Base-by-base conservation (phyloP, 371 early-diverging fungal genomes). In the Thermomucor indicae-seudaticae region DNA sequence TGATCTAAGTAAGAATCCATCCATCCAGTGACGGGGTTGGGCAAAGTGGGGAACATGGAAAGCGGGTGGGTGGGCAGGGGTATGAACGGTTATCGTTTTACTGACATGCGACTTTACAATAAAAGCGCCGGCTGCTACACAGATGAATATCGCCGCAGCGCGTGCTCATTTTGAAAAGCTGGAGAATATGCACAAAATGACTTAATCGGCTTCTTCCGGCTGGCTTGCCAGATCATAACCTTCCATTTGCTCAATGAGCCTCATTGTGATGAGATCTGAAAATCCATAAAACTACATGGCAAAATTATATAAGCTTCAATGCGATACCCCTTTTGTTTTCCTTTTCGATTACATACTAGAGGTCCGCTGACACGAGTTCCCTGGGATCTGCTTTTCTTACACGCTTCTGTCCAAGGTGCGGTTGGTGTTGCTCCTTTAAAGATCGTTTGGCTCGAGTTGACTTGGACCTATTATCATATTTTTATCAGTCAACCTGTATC, bases 151-250 rank as follows among this genome's bases (percentile, higher is more conserved):
- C 57, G 68, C 66, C 4, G 81, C 84, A 20, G 91, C 92, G 1
- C 57, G 90, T 52, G 69, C 70, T 53, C 89, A 92, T 63, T 94
- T 94, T 72, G 84, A 85, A 49, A 83, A 82, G 55, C 78, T 93
- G 51, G 91, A 57, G 51, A 49, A 34, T 1, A 34, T 42, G 35
- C 41, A 47, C 39, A 46, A 46, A 27, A 40, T 89, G 31, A 35
- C 22, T 39, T 59, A 49, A 6, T 64, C 55, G 28, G 45, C 35
- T 48, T 42, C 31, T 50, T 62, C 67, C 16, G 70, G 60, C 39
- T 52, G 30, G 6, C 53, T 42, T 45, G 62, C 49, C 40, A 55
- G 27, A 14, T 60, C 54, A 45, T 75, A 75, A 19, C 62, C 64
- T 22, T 68, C 59, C 65, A 75, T 59, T 11, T 32, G 46, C 45